Conservation (phyloP, 768 basidiomycete species). For the Asterophora parasitica region DNA sequence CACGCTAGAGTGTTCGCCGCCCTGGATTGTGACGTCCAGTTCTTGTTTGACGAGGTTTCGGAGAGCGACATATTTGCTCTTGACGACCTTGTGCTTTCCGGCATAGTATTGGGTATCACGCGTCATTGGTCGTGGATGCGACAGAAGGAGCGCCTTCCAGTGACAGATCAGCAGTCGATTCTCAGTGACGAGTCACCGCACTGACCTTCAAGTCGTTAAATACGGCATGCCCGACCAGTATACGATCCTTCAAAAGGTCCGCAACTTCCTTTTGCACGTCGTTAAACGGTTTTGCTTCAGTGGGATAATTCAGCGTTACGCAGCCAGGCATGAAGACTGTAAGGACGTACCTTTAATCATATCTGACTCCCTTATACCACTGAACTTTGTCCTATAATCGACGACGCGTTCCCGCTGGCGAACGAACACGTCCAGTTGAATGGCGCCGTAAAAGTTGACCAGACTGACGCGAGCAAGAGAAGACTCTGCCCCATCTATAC, state of each 20-base stretch:
- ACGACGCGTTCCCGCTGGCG: constrained; percentile 81
- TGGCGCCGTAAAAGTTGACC: constrained; percentile 82
- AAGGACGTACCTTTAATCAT: constrained; percentile 54
- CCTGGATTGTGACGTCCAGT: constrained; percentile 74
- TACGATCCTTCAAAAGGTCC: constrained; percentile 67
- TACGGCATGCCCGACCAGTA: constrained; percentile 89
- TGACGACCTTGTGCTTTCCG: constrained; percentile 52
- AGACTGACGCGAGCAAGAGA: constrained; percentile 85
- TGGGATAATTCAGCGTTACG: neutral
- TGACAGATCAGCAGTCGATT: neutral
- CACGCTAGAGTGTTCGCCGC: constrained; percentile 89
- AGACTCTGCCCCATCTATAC: constrained; percentile 74
- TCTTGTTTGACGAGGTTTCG: constrained; percentile 78
- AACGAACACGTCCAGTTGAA: constrained; percentile 83
- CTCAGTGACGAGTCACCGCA: neutral
- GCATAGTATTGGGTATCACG: constrained; percentile 70
- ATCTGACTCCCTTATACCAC: constrained; percentile 75
- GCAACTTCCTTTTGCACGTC: constrained; percentile 78
- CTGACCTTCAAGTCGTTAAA: constrained; percentile 84
- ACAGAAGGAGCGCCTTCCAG: constrained; percentile 58
- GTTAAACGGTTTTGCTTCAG: constrained; percentile 67
- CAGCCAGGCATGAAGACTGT: neutral
- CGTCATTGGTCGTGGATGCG: constrained; percentile 58
- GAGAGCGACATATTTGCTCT: constrained; percentile 67
- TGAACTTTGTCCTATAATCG: constrained; percentile 89